Conservation (phyloP, 1,284 basidiomycete genomes). For the Fomitopsis schrenkii region DNA sequence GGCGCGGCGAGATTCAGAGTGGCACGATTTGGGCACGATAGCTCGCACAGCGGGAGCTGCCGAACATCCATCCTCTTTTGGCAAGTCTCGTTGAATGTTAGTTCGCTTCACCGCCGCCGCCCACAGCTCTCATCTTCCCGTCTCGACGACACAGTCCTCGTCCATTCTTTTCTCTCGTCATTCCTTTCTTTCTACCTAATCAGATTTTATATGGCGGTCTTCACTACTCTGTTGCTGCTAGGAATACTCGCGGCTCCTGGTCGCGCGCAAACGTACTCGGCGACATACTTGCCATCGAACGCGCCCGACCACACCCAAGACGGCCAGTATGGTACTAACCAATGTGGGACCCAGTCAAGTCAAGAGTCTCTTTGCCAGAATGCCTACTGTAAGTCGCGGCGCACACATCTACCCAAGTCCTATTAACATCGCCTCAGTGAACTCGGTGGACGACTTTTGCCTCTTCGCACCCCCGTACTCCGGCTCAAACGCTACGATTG, state of each 20-base stretch:
- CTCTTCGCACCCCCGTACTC: conserved; percentile 53
- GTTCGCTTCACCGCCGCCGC: not conserved
- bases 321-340: conserved; percentile 63
- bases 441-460: conserved; percentile 60
- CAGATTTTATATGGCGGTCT: conserved; percentile 12
- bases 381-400: conserved; percentile 45
- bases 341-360: conserved; percentile 54
- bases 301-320: conserved; percentile 48
- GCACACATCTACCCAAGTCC: not conserved
- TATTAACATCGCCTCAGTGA: conserved; percentile 36
- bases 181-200: conserved; percentile 2
- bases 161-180: not conserved
- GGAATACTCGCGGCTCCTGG: conserved; percentile 15
- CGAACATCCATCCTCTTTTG: not conserved
- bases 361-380: conserved; percentile 66
- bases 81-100: not conserved
- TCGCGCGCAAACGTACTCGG: conserved; percentile 31
- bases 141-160: not conserved
- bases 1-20: not conserved
- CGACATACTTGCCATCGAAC: conserved; percentile 37
- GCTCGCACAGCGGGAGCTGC: not conserved
- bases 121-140: not conserved
- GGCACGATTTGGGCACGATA: not conserved
- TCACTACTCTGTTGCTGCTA: conserved; percentile 8
- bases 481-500: conserved; percentile 48